Conservation (phyloP, 148 eudicot genomes). For the Cornus kousa region DNA sequence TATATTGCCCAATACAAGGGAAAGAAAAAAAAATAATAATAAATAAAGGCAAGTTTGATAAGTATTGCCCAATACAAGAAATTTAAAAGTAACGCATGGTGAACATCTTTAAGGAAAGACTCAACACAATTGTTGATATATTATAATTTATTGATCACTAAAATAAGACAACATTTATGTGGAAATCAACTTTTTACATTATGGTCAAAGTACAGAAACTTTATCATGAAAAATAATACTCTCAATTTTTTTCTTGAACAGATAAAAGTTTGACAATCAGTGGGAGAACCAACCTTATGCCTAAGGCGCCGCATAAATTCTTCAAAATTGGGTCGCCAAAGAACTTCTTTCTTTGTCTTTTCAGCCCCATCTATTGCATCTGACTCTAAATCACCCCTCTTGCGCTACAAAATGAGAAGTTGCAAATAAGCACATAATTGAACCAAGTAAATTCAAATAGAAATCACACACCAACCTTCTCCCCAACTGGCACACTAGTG, state of each 20-base stretch:
- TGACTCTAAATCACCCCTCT: conserved; percentile 34
- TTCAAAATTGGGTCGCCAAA: conserved; percentile 90
- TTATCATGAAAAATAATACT: background rate
- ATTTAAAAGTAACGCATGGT: no score
- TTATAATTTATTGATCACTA: background rate
- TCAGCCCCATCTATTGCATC: conserved; percentile 34
- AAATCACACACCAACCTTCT: conserved; percentile 51
- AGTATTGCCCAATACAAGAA: no score
- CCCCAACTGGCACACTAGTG: conserved; percentile 31
- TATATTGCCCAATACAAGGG: no score
- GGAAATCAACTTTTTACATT: background rate
- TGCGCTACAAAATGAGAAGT: conserved; percentile 36
- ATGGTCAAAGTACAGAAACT: background rate
- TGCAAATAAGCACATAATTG: conserved; percentile 3
- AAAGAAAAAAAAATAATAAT: no score
- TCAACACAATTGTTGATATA: background rate
- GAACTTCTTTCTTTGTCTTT: conserved; percentile 51
- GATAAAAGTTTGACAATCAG: background rate
- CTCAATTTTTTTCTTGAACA: background rate
- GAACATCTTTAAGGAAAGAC: background rate
- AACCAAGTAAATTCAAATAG: conserved; percentile 4
- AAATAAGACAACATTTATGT: background rate
- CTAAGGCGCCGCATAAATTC: conserved; percentile 66
- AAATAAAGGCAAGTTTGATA: no score
- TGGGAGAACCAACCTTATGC: conserved; percentile 50